phyloP scores from a whole-genome alignment of 2,329 filamentous ascomycete genomes.

The Xylaria sp. region DNA sequence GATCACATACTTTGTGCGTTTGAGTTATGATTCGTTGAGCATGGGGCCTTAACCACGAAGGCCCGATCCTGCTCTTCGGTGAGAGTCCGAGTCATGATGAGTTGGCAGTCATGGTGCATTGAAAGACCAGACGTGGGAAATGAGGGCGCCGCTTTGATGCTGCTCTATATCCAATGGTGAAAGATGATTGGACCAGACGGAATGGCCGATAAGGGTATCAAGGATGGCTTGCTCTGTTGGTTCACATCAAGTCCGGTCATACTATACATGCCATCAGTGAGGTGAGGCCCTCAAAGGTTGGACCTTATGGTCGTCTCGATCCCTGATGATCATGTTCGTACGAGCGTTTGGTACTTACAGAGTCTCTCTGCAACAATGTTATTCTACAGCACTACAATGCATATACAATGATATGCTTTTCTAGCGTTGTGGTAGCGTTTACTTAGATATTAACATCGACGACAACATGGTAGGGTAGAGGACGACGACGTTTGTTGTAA shows the following conservation, averaged over 20 bases:
- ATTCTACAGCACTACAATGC: too few relatives aligned
- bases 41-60: conserved; percentile 11
- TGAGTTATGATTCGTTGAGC: conserved; percentile 19
- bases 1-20: conserved; percentile 8
- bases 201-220: conserved; percentile 2
- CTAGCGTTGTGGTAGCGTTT: background rate
- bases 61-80: conserved; percentile 26
- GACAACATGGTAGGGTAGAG: background rate
- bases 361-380: background rate
- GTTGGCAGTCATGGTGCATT: conserved; percentile 28
- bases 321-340: background rate
- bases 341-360: background rate
- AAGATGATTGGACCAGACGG: conserved; percentile 4
- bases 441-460: background rate
- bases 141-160: conserved; percentile 21
- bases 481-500: background rate
- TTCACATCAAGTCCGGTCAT: background rate
- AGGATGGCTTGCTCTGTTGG: background rate
- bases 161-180: conserved; percentile 6
- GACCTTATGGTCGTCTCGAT: conserved; percentile 13
- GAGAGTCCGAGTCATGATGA: conserved; percentile 32
- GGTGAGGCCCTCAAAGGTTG: conserved; percentile 12
- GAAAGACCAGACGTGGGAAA: conserved; percentile 25
- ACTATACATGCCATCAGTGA: background rate
- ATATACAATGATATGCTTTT: background rate